Conservation (phyloP, 352 stramenopile genomes). For the Pythium grandisporangium region DNA sequence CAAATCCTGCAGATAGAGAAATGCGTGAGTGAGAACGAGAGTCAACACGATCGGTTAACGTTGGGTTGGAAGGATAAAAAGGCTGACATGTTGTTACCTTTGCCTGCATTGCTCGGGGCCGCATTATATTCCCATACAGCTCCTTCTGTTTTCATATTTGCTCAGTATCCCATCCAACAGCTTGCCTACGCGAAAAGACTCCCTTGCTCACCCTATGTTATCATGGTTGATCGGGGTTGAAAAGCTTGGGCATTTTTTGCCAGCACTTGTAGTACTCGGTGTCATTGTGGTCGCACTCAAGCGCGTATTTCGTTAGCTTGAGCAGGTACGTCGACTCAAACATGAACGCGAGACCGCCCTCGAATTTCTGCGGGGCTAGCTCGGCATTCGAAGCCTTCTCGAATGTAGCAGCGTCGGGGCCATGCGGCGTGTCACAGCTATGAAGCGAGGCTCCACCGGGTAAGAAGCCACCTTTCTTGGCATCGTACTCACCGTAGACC, state of each 20-base stretch:
- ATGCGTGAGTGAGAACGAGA: too few relatives aligned
- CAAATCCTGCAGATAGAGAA: too few relatives aligned
- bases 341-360: slow-evolving; percentile 95
- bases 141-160: too few relatives aligned
- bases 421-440: slow-evolving; percentile 85
- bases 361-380: slow-evolving; percentile 86
- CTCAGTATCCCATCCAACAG: too few relatives aligned
- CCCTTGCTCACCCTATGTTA: too few relatives aligned
- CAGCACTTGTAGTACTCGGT: slow-evolving; percentile 91
- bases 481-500: slow-evolving; percentile 94
- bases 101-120: too few relatives aligned
- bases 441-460: slow-evolving; percentile 91
- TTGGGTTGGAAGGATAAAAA: too few relatives aligned
- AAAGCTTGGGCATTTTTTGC: slow-evolving; percentile 88
- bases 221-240: slow-evolving; percentile 38
- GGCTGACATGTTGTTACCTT: too few relatives aligned
- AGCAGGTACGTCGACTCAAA: slow-evolving; percentile 94
- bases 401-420: slow-evolving; percentile 91
- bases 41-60: too few relatives aligned
- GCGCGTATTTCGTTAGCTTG: slow-evolving; percentile 83
- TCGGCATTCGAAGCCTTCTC: slow-evolving; percentile 75
- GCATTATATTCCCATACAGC: too few relatives aligned
- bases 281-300: slow-evolving; percentile 85
- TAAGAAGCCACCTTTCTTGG: slow-evolving; percentile 89
- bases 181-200: too few relatives aligned